Base-by-base conservation (phyloP, 2,329 filamentous ascomycete species). In the Byssoonygena ceratinophila region DNA sequence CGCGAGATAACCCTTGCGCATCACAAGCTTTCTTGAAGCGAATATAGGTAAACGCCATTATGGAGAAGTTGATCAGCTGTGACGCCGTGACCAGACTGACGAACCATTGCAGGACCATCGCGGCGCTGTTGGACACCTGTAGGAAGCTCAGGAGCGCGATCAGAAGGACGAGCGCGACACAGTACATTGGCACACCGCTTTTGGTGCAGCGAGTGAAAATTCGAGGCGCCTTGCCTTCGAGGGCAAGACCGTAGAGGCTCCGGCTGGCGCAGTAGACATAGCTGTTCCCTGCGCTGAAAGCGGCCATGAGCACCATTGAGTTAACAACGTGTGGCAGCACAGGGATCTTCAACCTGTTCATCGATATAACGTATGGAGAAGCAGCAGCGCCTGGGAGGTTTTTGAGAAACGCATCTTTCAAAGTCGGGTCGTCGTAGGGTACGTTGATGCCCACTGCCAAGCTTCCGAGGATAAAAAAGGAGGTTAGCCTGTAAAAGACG, bases 401-500 rank as follows among this genome's bases (percentile, higher is more conserved):
- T 12, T 75, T 69, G 1, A 68, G 68, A 60, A 85, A 85, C 0
- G 82, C 83, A 46, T 74, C 75, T 1, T 69, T 75, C 57, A 91
- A 75, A 6, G 75, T 74, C 1, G 71, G 59, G 59, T 90, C 80
- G 55, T 87, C 75, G 65, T 84, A 84, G 1, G 87, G 77, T 34
- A 90, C 80, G 20, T 87, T 64, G 46, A 88, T 83, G 7, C 85
- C 84, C 3, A 88, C 81, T 18, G 78, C 80, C 1, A 92, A 74
- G 0, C 84, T 81, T 1, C 85, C 85, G 1, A 88, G 76, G 36
- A 87, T 77, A 68, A 89, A 90, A 66, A 91, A 90, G 1, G 78
- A 71, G 0, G 83, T 83, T 29, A 91, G 71, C 29, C 87, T 82
- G 66, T 86, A 89, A 66, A 90, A 89, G 1, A 90, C 85, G 46